Evolutionary conservation across 2,329 filamentous ascomycete genomes (phyloP).

Genomic region (Aschersonia sp.): DNA sequence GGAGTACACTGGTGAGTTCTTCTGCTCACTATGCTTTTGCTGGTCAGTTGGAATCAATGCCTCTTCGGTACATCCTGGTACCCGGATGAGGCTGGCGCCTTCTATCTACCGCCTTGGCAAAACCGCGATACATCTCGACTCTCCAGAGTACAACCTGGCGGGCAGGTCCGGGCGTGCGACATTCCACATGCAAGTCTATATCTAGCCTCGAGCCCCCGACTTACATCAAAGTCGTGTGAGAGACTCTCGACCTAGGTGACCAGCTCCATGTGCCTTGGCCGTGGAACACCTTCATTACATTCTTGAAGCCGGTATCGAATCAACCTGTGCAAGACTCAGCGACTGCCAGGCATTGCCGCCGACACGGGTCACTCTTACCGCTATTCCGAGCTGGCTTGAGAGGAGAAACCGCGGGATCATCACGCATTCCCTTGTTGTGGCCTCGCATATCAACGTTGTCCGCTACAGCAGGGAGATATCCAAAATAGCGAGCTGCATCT

Average conservation of each 20-base stretch:
- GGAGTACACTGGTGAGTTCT: background rate
- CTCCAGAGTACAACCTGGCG: slow-evolving; percentile 5
- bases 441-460: no score
- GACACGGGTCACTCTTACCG: no score
- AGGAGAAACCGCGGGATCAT: no score
- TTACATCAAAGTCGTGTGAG: background rate
- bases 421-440: no score
- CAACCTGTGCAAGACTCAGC: no score
- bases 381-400: no score
- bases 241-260: background rate
- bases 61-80: slow-evolving; percentile 2
- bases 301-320: no score
- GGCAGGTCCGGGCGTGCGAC: slow-evolving; percentile 1
- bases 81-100: slow-evolving; percentile 8
- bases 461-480: no score
- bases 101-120: slow-evolving; percentile 3
- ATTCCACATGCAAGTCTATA: slow-evolving; percentile 3
- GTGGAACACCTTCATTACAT: no score
- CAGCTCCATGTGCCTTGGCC: background rate
- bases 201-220: slow-evolving; percentile 8
- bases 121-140: slow-evolving; percentile 3
- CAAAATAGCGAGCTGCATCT: no score
- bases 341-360: no score
- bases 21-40: background rate
- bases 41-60: background rate